These are phyloP conservation scores for Pouteria glomerata DNA, from an alignment of 148 eudicot species.

Conservation along the genomic window DNA sequence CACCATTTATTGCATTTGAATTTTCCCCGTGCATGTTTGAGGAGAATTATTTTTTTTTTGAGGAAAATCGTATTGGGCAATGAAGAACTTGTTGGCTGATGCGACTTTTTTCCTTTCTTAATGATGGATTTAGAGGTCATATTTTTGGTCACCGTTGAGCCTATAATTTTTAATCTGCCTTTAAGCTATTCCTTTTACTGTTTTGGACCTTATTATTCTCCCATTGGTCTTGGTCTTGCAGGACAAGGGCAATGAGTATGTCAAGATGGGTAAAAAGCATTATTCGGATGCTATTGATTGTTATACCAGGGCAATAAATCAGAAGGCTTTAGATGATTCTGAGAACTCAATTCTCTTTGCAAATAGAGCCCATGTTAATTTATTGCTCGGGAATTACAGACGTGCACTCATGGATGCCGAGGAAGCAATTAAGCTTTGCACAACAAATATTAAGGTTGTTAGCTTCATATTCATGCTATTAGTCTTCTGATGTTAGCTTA, in stretches of 20 bases:
- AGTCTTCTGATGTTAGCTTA: neutral
- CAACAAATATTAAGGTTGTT: constrained; percentile 70
- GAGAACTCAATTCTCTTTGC: constrained; percentile 71
- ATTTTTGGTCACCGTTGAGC: neutral
- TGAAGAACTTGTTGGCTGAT: neutral
- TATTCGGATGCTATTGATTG: constrained; percentile 76
- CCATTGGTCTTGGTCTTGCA: constrained; percentile 23
- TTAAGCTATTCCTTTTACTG: neutral
- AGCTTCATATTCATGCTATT: neutral
- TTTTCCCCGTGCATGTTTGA: too few species aligned
- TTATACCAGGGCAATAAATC: constrained; percentile 90
- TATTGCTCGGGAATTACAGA: constrained; percentile 71
- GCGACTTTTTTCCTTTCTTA: neutral
- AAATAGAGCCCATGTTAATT: constrained; percentile 91
- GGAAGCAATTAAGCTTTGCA: constrained; percentile 74
- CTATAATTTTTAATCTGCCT: neutral
- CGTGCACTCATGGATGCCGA: constrained; percentile 87
- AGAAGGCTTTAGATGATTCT: constrained; percentile 56
- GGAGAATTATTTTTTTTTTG: neutral
- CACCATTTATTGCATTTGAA: neutral
- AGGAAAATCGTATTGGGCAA: neutral
- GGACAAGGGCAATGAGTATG: constrained; percentile 85
- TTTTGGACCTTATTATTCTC: neutral
- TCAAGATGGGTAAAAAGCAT: constrained; percentile 89
- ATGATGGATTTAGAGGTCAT: neutral